phyloP scores from a whole-genome alignment of 73 alveolate species.

The Paramecium sexaurelia region DNA sequence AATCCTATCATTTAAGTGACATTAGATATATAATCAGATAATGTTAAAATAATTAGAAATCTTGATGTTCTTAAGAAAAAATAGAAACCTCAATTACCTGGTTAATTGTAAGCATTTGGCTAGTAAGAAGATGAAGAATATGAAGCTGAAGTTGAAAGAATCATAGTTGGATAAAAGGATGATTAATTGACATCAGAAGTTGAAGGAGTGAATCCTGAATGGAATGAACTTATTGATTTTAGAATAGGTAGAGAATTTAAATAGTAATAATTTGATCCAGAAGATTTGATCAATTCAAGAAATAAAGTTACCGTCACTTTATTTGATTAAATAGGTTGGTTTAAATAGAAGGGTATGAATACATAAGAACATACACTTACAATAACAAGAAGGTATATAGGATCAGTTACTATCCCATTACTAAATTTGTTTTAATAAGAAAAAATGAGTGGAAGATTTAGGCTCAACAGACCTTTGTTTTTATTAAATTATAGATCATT shows the following conservation, averaged over 20 bases:
- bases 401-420: constrained; percentile 61
- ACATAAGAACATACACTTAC: constrained; percentile 34
- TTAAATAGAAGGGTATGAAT: constrained; percentile 59
- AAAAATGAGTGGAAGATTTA: constrained; percentile 92
- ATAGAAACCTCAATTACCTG: neutral
- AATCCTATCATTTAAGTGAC: neutral
- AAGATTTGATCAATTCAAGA: constrained; percentile 91
- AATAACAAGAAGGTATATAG: constrained; percentile 29
- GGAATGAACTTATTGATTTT: constrained; percentile 91
- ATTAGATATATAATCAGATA: constrained; percentile 36
- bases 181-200: constrained; percentile 87
- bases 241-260: constrained; percentile 31
- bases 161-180: constrained; percentile 80
- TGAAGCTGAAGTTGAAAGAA: constrained; percentile 87
- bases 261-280: constrained; percentile 77
- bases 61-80: neutral
- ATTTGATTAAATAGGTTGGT: constrained; percentile 85
- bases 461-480: constrained; percentile 94
- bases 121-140: constrained; percentile 80
- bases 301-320: constrained; percentile 87
- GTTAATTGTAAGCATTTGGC: constrained; percentile 45
- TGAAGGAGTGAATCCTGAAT: constrained; percentile 98
- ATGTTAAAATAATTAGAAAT: neutral
- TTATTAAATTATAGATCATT: constrained; percentile 74
- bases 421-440: constrained; percentile 59